Percentiles rank a stretch among this genome's conserved stretches.
Evolutionary conservation across 1,284 basidiomycete genomes (phyloP).

Genomic region (Anthracocystis panici-leucophaei): DNA sequence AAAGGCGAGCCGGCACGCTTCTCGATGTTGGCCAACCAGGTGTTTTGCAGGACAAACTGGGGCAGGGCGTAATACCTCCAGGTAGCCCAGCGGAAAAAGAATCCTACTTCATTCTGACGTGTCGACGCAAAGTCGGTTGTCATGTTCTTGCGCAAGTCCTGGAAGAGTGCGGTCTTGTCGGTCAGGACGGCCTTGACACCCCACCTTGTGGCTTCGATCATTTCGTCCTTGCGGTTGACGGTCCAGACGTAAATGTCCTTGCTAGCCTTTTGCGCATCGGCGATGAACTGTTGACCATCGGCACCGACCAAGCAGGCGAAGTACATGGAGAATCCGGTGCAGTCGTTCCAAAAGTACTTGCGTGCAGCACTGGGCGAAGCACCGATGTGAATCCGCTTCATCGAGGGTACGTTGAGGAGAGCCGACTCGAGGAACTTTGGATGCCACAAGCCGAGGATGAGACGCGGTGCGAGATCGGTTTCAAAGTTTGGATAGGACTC

Average conservation of each 20-base stretch:
- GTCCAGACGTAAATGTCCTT: conserved; percentile 96
- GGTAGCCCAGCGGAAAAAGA: conserved; percentile 65
- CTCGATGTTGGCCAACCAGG: conserved; percentile 58
- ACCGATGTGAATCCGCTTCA: conserved; percentile 88
- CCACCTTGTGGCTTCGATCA: conserved; percentile 96
- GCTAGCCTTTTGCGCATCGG: conserved; percentile 80
- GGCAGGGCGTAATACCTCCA: conserved; percentile 62
- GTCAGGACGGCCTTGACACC: conserved; percentile 89
- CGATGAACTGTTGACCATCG: conserved; percentile 79
- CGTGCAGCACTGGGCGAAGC: conserved; percentile 76
- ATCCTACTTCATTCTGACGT: conserved; percentile 56
- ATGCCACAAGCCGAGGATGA: conserved; percentile 84
- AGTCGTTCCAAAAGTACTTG: conserved; percentile 90
- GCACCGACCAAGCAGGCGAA: conserved; percentile 81
- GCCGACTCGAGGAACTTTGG: conserved; percentile 87
- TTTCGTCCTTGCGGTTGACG: conserved; percentile 88
- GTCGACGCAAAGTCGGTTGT: conserved; percentile 49
- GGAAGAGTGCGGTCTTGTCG: conserved; percentile 82
- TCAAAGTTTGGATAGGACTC: conserved; percentile 81
- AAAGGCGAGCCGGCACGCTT: conserved; percentile 58
- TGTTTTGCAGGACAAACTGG: conserved; percentile 55
- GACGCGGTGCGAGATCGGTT: conserved; percentile 84
- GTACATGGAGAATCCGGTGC: conserved; percentile 87
- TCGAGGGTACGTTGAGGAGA: conserved; percentile 81
- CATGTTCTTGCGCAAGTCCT: conserved; percentile 79